Base-by-base conservation (phyloP, 306 rosid genomes). In the Sechiopsis laciniata region DNA sequence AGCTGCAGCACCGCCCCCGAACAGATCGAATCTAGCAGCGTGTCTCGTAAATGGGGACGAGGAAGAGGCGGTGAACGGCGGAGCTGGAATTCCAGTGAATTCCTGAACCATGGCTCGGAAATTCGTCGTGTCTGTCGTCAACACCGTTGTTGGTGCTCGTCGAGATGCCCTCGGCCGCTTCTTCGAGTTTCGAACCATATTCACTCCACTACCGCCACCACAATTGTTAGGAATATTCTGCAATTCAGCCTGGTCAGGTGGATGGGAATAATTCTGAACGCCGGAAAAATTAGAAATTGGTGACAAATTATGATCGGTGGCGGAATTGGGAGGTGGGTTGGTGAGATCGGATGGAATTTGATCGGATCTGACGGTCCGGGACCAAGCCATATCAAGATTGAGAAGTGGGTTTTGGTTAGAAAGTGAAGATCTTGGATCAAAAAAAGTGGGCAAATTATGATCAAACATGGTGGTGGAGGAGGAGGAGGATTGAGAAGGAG, bases 21-120 rank as follows among this genome's bases (percentile, higher is more conserved):
- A 88, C 16, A 95, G 84, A 76, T 95, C 97, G 35, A 95, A 78
- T 45, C 99, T 85, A 58, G 76, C 82, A 8, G 74, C 83, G 45
- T 32, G 53, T 77, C 97, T 80, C 1, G 89, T 81, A 55, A 94
- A 91, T 19, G 87, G 74, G 0, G 95, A 86, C 58, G 90, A 90
- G 21, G 48, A 42, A 2, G 48, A 42, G 11, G 90, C 26, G 0
- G 78, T 70, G 74, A 95, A 95, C 1, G 99, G 97, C 2, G 89
- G 97, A 7, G 97, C 93, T 5, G 99, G 99, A 29, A 95, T 91
- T 24, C 99, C 99, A 2, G 99, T 95, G 76, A 95, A 95, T 80
- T 95, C 97, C 66, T 95, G 99, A 77, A 95, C 99, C 99, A 95
- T 95, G 79, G 99, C 96, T 80, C 99, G 75, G 84, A 95, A 95